Conservation (phyloP, 495 filamentous ascomycete species). For the Aspergillus nidulans region DNA sequence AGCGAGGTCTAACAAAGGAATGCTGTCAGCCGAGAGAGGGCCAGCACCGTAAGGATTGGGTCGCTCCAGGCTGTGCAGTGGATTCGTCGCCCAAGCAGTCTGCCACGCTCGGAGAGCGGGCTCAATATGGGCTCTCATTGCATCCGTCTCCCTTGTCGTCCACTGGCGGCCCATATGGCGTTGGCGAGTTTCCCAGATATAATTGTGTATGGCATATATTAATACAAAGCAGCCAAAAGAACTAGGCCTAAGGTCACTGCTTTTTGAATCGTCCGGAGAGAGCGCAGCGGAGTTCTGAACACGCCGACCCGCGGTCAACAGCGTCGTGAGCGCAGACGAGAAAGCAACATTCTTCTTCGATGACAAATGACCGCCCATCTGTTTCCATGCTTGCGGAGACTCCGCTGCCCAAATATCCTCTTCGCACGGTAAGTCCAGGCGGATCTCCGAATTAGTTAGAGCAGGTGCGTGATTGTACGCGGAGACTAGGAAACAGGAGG, state of each 20-base stretch:
- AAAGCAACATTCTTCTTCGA: conserved; percentile 61
- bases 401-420: conserved; percentile 90
- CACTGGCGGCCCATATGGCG: conserved; percentile 84
- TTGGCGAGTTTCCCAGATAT: conserved; percentile 97
- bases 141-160: conserved; percentile 88
- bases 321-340: conserved; percentile 73
- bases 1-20: conserved; percentile 89
- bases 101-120: conserved; percentile 94
- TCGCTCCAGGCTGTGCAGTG: conserved; percentile 79
- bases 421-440: conserved; percentile 86
- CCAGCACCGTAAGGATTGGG: conserved; percentile 87
- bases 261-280: conserved; percentile 39
- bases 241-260: conserved; percentile 74
- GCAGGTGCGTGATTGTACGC: conserved; percentile 90
- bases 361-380: conserved; percentile 64
- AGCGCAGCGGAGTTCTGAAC: conserved; percentile 36
- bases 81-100: conserved; percentile 84
- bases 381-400: conserved; percentile 69
- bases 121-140: conserved; percentile 95
- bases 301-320: conserved; percentile 77
- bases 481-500: conserved; percentile 86
- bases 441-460: conserved; percentile 91
- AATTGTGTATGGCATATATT: conserved; percentile 95
- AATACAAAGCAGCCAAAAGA: conserved; percentile 91
- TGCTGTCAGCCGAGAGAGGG: conserved; percentile 87